Evolutionary conservation across 2,329 filamentous ascomycete species (phyloP), one percentile per base, ranked within the genome.

Genomic region (Phoma sp.): DNA sequence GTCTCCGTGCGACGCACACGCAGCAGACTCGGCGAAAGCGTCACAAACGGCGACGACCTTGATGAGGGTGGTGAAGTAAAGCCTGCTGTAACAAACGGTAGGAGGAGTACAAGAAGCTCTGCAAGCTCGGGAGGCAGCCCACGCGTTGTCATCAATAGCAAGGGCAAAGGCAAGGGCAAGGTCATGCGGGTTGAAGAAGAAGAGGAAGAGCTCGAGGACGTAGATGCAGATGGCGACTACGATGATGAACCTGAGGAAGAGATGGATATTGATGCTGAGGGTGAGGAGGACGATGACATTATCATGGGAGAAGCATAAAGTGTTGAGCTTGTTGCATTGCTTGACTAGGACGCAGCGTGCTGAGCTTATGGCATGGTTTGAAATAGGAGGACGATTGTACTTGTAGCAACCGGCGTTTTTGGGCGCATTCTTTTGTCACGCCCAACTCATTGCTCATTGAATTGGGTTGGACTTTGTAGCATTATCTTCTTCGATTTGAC

Each of bases 21-120:
- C 43, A 81, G 78, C 57, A 76, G 76, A 56, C 70, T 80, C 1
- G 77, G 69, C 15, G 71, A 77, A 40, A 76, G 73, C 28, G 69
- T 77, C 11, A 66, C 72, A 0, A 76, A 74, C 25, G 72, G 71
- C 10, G 69, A 71, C 15, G 69, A 71, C 6, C 61, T 60, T 2
- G 66, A 64, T 26, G 69, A 73, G 15, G 65, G 70, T 9, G 71
- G 67, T 7, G 69, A 67, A 7, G 71, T 69, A 18, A 72, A 69
- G 39, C 52, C 65, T 2, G 47, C 62, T 2, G 23, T 53, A 9
- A 51, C 65, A 2, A 60, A 72, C 56, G 64, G 72, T 9, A 52
- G 67, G 40, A 46, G 72, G 49, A 65, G 66, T 28, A 69, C 66
- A 53, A 50, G 72, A 29, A 69, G 69, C 59, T 64, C 65, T 7